Evolutionary conservation across 805 yeast genomes (phyloP).

Genomic region (Saccharomycopsis javanensis): DNA sequence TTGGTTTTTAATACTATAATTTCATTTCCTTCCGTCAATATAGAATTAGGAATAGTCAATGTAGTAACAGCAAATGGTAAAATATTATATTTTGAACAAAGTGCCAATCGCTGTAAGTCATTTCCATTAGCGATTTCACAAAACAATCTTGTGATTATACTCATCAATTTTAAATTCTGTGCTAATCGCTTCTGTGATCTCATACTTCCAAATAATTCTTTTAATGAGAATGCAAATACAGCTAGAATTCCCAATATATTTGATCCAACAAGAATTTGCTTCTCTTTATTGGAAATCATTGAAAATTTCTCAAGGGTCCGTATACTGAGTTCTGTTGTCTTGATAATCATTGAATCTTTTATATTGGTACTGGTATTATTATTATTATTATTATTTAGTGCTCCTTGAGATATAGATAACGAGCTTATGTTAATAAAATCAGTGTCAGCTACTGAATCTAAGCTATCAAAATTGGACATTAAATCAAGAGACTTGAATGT

Average conservation of each 20-base stretch:
- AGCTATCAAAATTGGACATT: neutral
- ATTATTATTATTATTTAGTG: neutral
- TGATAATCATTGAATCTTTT: slow-evolving; percentile 10
- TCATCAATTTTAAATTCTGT: slow-evolving; percentile 4
- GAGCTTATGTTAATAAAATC: neutral
- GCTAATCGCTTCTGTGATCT: neutral
- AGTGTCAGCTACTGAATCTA: neutral
- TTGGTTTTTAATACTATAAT: slow-evolving; percentile 4
- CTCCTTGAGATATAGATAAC: neutral
- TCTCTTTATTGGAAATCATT: slow-evolving; percentile 9
- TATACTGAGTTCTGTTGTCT: slow-evolving; percentile 10
- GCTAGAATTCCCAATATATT: slow-evolving; percentile 14
- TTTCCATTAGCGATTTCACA: slow-evolving; percentile 9
- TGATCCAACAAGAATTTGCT: slow-evolving; percentile 9
- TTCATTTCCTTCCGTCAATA: slow-evolving; percentile 5
- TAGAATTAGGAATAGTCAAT: neutral
- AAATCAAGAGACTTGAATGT: neutral
- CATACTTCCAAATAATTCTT: slow-evolving; percentile 1
- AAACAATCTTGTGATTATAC: slow-evolving; percentile 9
- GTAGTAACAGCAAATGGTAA: slow-evolving; percentile 9
- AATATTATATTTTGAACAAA: slow-evolving; percentile 15
- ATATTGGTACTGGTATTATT: neutral
- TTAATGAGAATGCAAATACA: slow-evolving; percentile 8
- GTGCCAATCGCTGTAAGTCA: slow-evolving; percentile 11
- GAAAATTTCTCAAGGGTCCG: slow-evolving; percentile 9